phyloP scores from a whole-genome alignment of 345 rosid species.

The Salix suchowensis region DNA sequence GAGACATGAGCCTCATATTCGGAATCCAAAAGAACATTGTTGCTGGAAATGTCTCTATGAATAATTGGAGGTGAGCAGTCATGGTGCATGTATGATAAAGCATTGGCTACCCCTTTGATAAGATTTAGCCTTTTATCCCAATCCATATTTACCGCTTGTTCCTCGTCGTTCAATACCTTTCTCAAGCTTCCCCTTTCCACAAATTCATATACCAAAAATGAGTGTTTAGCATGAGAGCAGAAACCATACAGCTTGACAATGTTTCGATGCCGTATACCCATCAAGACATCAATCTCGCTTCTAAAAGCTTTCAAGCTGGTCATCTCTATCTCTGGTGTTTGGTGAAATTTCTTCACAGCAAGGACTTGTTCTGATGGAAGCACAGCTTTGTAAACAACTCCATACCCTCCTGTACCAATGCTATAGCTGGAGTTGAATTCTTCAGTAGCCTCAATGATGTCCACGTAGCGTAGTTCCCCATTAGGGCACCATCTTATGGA shows the following conservation, averaged over 20 bases:
- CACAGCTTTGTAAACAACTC: slow-evolving; percentile 3
- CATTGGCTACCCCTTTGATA: slow-evolving; percentile 5
- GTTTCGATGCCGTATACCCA: slow-evolving; percentile 3
- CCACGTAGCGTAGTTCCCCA: not conserved
- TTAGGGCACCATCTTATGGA: not conserved
- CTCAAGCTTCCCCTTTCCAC: slow-evolving; percentile 11
- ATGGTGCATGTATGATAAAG: slow-evolving; percentile 15
- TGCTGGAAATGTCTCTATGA: slow-evolving; percentile 13
- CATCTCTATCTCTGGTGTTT: not conserved
- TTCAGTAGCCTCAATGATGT: slow-evolving; percentile 6
- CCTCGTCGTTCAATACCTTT: not conserved
- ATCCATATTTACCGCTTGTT: not conserved
- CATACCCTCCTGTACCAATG: slow-evolving; percentile 6
- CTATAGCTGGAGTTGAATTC: slow-evolving; percentile 1
- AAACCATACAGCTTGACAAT: not conserved
- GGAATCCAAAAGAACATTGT: slow-evolving; percentile 9
- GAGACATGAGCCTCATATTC: slow-evolving; percentile 10
- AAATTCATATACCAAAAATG: slow-evolving; percentile 13
- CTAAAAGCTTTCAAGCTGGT: slow-evolving; percentile 1
- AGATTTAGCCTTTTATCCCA: slow-evolving; percentile 8
- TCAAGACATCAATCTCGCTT: slow-evolving; percentile 5
- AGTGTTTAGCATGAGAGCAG: not conserved
- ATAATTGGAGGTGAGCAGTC: slow-evolving; percentile 7
- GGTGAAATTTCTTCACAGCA: slow-evolving; percentile 13
- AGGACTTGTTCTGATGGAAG: not conserved